phyloP scores from a whole-genome alignment of 192 early-diverging fungal species.

The Entrophospora sp. region DNA sequence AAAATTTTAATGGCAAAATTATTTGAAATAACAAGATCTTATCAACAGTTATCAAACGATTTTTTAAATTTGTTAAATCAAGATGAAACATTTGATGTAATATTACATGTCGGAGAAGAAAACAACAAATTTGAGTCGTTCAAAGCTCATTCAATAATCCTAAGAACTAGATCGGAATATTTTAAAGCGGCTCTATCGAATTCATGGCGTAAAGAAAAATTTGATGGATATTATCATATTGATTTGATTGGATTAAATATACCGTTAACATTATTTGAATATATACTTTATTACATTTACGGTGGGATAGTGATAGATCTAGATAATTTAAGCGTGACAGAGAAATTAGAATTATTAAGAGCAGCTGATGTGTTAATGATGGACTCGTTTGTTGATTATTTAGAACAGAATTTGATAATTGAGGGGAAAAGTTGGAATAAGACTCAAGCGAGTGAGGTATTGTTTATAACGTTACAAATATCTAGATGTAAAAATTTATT shows the following conservation, averaged over 20 bases:
- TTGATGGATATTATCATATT: neutral
- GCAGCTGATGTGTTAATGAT: conserved; percentile 10
- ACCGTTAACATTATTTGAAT: neutral
- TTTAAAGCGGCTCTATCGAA: conserved; percentile 10
- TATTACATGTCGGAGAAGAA: conserved; percentile 3
- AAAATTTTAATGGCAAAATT: too few species aligned
- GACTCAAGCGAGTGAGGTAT: neutral
- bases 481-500: conserved; percentile 1
- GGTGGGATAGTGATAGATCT: too few species aligned
- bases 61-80: conserved; percentile 7
- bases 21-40: too few species aligned
- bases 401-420: neutral
- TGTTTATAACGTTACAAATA: conserved; percentile 8
- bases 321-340: neutral
- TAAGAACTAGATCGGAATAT: conserved; percentile 7
- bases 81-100: conserved; percentile 8
- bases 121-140: neutral
- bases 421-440: neutral
- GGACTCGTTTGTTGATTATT: conserved; percentile 7
- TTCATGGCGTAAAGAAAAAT: neutral
- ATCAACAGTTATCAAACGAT: conserved; percentile 1
- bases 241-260: neutral
- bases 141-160: conserved; percentile 9
- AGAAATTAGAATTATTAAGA: conserved; percentile 3
- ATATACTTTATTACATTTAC: too few species aligned